These are phyloP conservation scores for Paulownia fortunei DNA, from an alignment of 257 asterid species.

Conservation along the genomic window DNA sequence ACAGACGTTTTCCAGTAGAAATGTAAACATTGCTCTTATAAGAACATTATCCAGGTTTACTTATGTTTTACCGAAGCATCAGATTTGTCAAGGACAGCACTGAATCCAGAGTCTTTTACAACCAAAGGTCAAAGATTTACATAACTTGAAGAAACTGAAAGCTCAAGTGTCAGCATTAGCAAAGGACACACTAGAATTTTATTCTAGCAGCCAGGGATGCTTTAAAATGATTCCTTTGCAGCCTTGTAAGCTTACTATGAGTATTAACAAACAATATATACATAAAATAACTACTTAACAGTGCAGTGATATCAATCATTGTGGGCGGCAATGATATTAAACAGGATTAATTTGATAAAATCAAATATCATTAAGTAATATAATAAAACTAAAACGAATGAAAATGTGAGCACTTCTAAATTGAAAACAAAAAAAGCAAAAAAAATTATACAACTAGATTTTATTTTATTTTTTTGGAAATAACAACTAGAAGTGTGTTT, in stretches of 20 bases:
- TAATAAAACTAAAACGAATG: neutral
- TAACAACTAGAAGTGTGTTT: neutral
- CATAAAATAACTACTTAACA: neutral
- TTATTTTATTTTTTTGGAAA: neutral
- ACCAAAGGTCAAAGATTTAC: neutral
- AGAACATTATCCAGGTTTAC: neutral
- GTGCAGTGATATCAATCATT: neutral
- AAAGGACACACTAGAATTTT: neutral
- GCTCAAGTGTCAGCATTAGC: neutral
- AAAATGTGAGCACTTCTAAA: neutral
- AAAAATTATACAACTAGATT: neutral
- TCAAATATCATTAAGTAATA: neutral
- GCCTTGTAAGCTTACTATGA: neutral
- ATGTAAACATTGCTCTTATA: neutral
- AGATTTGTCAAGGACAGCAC: neutral
- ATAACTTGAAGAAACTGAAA: neutral
- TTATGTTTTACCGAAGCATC: neutral
- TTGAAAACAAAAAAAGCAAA: neutral
- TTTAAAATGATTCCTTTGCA: neutral
- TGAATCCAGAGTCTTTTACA: neutral
- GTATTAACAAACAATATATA: neutral
- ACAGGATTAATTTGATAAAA: neutral
- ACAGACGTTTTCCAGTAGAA: neutral
- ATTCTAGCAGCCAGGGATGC: neutral
- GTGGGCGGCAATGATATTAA: neutral